These are phyloP conservation scores for Ceratocystis colombiana DNA, from an alignment of 2,329 filamentous ascomycete genomes.

Conservation along the genomic window DNA sequence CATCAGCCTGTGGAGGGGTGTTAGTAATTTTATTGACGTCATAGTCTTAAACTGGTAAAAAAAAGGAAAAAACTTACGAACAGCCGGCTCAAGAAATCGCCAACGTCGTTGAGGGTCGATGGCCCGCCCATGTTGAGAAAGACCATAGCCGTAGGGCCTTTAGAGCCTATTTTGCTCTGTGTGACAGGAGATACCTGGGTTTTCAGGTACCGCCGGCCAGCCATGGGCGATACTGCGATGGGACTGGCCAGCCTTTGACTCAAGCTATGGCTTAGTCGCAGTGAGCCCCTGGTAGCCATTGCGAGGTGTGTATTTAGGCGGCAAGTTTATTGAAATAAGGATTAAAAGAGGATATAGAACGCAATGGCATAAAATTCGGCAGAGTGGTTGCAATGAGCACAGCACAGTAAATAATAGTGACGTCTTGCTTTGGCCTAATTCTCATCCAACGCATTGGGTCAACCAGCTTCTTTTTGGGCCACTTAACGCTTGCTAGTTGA, in stretches of 20 bases:
- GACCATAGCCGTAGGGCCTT: constrained; percentile 92
- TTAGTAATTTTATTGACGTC: constrained; percentile 24
- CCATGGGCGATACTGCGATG: constrained; percentile 28
- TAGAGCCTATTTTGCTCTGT: constrained; percentile 57
- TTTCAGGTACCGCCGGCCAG: constrained; percentile 31
- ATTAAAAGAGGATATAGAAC: not conserved
- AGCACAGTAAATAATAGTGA: not conserved
- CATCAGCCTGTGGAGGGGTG: constrained; percentile 57
- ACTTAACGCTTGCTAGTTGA: not conserved
- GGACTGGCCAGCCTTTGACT: constrained; percentile 30
- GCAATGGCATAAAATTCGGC: not conserved
- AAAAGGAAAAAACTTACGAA: constrained; percentile 54
- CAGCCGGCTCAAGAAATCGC: constrained; percentile 76
- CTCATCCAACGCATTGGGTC: not conserved
- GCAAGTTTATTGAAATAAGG: not conserved
- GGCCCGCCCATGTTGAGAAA: constrained; percentile 99
- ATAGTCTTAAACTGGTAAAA: not conserved
- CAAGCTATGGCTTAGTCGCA: constrained; percentile 26
- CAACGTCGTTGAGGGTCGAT: constrained; percentile 76
- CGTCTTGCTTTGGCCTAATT: not conserved
- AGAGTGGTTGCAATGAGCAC: not conserved
- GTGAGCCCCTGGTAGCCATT: constrained; percentile 33
- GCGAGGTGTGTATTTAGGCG: not conserved
- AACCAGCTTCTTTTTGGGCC: not conserved
- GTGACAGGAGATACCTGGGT: constrained; percentile 61